Percentiles rank a stretch among this genome's conserved stretches.
Conservation (phyloP, 163 green algal genomes). For the Chlamydomonas reinhardtii region DNA sequence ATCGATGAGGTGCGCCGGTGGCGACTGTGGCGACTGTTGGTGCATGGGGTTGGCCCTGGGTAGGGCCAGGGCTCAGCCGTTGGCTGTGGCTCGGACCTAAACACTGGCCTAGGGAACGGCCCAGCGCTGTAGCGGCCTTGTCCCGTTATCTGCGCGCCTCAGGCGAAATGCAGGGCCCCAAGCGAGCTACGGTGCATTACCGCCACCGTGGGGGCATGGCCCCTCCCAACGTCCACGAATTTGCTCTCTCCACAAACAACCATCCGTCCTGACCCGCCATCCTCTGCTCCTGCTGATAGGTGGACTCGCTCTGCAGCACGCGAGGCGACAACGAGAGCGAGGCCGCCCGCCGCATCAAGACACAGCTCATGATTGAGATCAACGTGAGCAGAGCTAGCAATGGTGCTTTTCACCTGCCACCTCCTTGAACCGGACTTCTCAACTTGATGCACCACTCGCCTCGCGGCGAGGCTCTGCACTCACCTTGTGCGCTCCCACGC, state of each 20-base stretch:
- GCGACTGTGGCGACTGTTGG: too few species aligned
- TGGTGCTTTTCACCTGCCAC: slow-evolving; percentile 69
- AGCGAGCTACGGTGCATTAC: too few species aligned
- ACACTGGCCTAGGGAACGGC: too few species aligned
- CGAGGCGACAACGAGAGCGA: slow-evolving; percentile 95
- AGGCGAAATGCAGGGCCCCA: too few species aligned
- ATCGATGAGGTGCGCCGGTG: slow-evolving; percentile 92
- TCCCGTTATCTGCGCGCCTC: too few species aligned
- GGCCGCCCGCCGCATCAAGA: slow-evolving; percentile 96
- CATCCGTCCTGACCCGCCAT: too few species aligned
- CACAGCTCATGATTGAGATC: slow-evolving; percentile 93
- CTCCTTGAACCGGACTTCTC: slow-evolving; percentile 96
- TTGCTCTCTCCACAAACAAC: too few species aligned
- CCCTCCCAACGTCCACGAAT: too few species aligned
- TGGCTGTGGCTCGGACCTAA: too few species aligned
- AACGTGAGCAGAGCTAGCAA: slow-evolving; percentile 53
- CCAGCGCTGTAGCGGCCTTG: too few species aligned
- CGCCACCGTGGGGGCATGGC: too few species aligned
- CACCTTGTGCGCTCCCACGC: neutral
- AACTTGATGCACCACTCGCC: slow-evolving; percentile 51
- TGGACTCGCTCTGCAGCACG: slow-evolving; percentile 87
- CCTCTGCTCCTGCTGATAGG: slow-evolving; percentile 52
- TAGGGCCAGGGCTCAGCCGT: too few species aligned
- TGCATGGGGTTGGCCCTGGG: neutral
- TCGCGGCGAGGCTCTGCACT: neutral